Percentiles rank a stretch among this genome's conserved stretches.
Conservation (phyloP, 768 basidiomycete species). For the Tephrocybe rancida region DNA sequence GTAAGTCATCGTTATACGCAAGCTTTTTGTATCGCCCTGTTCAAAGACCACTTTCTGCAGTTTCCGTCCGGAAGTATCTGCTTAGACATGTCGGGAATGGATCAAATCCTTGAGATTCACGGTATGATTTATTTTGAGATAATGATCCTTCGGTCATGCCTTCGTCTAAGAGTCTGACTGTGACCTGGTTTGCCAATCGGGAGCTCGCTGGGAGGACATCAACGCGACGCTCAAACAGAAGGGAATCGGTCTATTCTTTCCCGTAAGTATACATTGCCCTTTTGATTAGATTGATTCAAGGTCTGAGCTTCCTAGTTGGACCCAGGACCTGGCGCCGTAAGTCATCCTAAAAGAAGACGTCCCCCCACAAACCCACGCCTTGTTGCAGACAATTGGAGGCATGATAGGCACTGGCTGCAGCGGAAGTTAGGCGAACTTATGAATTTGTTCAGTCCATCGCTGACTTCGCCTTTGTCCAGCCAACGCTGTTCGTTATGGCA, state of each 20-base stretch:
- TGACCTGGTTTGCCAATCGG: conserved; percentile 78
- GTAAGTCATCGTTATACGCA: conserved; percentile 45
- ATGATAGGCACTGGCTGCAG: conserved; percentile 89
- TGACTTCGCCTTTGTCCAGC: conserved; percentile 38
- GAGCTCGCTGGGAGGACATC: conserved; percentile 78
- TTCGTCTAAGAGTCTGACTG: conserved; percentile 58
- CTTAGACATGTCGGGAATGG: conserved; percentile 82
- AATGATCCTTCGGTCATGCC: not conserved
- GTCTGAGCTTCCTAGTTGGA: conserved; percentile 50
- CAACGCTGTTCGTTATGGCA: conserved; percentile 85
- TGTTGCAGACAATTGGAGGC: conserved; percentile 73
- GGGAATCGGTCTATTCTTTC: conserved; percentile 84
- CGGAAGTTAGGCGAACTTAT: conserved; percentile 61
- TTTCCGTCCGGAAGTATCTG: conserved; percentile 70
- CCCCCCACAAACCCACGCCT: too few relatives aligned
- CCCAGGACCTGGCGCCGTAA: conserved; percentile 70
- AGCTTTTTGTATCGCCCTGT: conserved; percentile 3
- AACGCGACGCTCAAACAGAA: conserved; percentile 68
- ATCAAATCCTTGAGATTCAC: conserved; percentile 76
- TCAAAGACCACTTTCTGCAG: conserved; percentile 25
- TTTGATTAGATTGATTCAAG: not conserved
- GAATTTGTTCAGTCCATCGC: not conserved
- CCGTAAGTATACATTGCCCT: conserved; percentile 45
- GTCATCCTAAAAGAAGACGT: too few relatives aligned
- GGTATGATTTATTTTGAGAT: conserved; percentile 38